Evolutionary conservation across 2,329 filamentous ascomycete genomes (phyloP).

Genomic region (Thermothelomyces thermophilus): DNA sequence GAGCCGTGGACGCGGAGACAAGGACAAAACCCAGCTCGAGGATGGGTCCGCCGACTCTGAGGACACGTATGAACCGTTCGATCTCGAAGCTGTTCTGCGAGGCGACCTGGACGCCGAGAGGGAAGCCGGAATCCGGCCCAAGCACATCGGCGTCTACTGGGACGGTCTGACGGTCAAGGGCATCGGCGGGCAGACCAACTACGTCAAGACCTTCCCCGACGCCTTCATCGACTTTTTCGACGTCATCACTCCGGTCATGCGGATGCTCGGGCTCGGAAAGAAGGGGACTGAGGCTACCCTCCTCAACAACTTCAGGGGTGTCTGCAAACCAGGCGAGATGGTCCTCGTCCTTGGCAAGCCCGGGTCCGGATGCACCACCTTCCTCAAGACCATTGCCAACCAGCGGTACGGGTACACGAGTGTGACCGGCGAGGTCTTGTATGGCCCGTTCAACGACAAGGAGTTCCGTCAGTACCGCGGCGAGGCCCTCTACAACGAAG

Average conservation of each 20-base stretch:
- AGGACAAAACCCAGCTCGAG: constrained; percentile 48
- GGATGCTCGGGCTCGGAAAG: constrained; percentile 56
- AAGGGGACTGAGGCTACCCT: constrained; percentile 68
- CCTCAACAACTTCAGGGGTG: constrained; percentile 62
- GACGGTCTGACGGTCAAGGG: constrained; percentile 70
- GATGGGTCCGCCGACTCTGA: constrained; percentile 36
- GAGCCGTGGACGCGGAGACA: constrained; percentile 39
- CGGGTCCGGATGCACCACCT: constrained; percentile 64
- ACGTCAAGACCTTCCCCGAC: constrained; percentile 67
- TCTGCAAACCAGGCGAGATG: constrained; percentile 80
- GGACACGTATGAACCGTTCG: constrained; percentile 55
- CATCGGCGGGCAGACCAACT: constrained; percentile 66
- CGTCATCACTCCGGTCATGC: constrained; percentile 57
- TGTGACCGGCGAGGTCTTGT: constrained; percentile 63
- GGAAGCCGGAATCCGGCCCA: constrained; percentile 71
- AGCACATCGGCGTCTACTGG: constrained; percentile 77
- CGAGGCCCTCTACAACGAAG: constrained; percentile 79
- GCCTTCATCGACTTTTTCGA: constrained; percentile 74
- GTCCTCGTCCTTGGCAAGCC: constrained; percentile 73
- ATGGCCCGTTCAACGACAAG: constrained; percentile 64
- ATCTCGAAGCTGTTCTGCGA: constrained; percentile 67
- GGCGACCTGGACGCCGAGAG: constrained; percentile 65
- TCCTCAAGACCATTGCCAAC: constrained; percentile 62
- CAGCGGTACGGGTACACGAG: constrained; percentile 52
- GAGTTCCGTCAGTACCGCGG: constrained; percentile 72